Conservation (phyloP, 495 filamentous ascomycete genomes). For the Talaromyces ruber region DNA sequence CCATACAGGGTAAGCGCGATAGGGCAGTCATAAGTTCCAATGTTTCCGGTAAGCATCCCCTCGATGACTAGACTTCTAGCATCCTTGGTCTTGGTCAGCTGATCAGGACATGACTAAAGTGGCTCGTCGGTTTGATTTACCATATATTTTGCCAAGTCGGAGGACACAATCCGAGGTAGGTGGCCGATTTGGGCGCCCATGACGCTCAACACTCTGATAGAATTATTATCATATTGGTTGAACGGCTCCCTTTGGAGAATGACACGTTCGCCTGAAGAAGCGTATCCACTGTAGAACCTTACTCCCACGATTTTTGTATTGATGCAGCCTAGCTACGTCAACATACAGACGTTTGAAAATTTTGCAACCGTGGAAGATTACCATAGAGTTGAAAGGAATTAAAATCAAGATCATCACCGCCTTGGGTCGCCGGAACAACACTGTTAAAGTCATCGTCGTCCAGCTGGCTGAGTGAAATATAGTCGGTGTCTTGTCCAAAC, state of each 20-base stretch:
- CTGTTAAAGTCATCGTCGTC: constrained; percentile 28
- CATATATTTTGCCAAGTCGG: constrained; percentile 67
- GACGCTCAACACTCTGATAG: constrained; percentile 76
- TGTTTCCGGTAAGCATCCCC: constrained; percentile 53
- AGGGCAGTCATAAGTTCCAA: constrained; percentile 60
- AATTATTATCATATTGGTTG: constrained; percentile 72
- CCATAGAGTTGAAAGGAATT: constrained; percentile 44
- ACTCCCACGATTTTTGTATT: constrained; percentile 69
- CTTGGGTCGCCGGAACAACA: constrained; percentile 26
- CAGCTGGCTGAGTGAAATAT: constrained; percentile 24
- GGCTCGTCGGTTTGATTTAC: constrained; percentile 22
- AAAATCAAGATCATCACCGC: constrained; percentile 32
- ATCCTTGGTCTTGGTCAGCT: constrained; percentile 25
- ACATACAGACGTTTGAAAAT: neutral
- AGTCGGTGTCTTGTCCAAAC: constrained; percentile 26
- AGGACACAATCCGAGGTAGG: constrained; percentile 54
- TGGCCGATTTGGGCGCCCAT: constrained; percentile 73
- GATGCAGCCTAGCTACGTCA: neutral
- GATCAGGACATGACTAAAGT: neutral
- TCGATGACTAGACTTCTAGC: constrained; percentile 49
- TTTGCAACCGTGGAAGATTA: constrained; percentile 5
- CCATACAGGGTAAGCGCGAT: constrained; percentile 60
- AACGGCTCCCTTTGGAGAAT: constrained; percentile 56
- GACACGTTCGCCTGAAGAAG: constrained; percentile 64
- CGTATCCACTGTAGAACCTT: constrained; percentile 66